These are phyloP conservation scores for Eragrostis curvula DNA, from an alignment of 176 grass and related monocot species.

Conservation along the genomic window DNA sequence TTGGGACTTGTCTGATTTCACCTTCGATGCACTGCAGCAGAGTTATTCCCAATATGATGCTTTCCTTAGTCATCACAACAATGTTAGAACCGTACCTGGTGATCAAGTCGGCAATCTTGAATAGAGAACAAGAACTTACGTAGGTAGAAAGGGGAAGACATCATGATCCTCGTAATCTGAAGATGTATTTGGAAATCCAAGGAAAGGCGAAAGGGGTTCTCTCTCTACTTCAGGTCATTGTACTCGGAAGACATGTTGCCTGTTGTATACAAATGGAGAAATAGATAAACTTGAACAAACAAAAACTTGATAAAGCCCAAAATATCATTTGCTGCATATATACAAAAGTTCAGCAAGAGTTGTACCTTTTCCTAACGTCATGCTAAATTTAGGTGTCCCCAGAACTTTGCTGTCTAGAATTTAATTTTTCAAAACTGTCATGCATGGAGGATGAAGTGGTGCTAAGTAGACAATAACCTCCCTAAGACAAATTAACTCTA, in stretches of 20 bases:
- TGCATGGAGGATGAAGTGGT: background rate
- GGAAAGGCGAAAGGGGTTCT: background rate
- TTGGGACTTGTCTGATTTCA: slow-evolving; percentile 47
- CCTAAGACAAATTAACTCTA: slow-evolving; percentile 7
- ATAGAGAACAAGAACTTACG: background rate
- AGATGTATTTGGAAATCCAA: background rate
- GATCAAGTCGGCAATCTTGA: slow-evolving; percentile 31
- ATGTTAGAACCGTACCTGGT: background rate
- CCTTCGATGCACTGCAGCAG: slow-evolving; percentile 28
- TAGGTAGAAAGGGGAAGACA: slow-evolving; percentile 16
- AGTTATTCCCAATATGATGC: background rate
- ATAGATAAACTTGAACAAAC: slow-evolving; percentile 9
- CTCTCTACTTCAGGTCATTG: slow-evolving; percentile 13
- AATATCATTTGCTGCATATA: background rate
- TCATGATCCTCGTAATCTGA: slow-evolving; percentile 4
- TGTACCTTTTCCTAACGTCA: background rate
- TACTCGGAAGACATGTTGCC: background rate
- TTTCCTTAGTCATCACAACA: slow-evolving; percentile 8
- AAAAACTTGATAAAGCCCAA: slow-evolving; percentile 2
- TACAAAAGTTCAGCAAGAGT: background rate
- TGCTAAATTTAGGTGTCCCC: background rate
- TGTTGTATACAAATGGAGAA: slow-evolving; percentile 5
- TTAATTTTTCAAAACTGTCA: background rate
- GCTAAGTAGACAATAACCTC: background rate
- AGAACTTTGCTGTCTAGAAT: background rate